These are phyloP conservation scores for Rusavskia elegans DNA, from an alignment of 495 filamentous ascomycete species.

Conservation along the genomic window DNA sequence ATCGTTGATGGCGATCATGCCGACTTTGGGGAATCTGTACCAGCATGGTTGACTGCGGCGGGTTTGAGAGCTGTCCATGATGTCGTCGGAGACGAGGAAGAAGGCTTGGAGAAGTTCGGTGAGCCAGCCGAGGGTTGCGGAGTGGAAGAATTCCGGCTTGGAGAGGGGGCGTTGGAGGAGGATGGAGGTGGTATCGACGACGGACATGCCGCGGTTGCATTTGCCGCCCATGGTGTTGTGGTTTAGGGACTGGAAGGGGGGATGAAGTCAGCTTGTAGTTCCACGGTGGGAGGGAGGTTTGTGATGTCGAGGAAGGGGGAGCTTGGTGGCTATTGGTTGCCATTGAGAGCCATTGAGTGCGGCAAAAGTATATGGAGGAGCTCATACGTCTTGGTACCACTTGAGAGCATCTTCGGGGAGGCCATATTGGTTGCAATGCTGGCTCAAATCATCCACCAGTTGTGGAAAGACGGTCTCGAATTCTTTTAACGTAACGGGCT, in stretches of 20 bases:
- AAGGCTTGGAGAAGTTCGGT: conserved; percentile 96
- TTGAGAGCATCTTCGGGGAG: conserved; percentile 67
- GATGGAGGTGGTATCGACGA: conserved; percentile 73
- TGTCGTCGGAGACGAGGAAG: conserved; percentile 97
- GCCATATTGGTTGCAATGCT: conserved; percentile 60
- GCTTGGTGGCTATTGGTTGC: too few species aligned
- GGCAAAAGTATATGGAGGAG: not conserved
- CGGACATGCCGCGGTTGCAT: conserved; percentile 97
- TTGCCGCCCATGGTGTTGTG: conserved; percentile 87
- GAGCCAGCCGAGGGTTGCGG: conserved; percentile 65
- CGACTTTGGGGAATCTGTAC: conserved; percentile 76
- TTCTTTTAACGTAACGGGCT: conserved; percentile 59
- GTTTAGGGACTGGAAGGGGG: conserved; percentile 43
- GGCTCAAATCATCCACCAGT: conserved; percentile 59
- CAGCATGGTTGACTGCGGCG: conserved; percentile 88
- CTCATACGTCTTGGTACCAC: conserved; percentile 67
- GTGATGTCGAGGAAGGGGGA: not conserved
- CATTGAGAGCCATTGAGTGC: not conserved
- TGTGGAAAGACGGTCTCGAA: conserved; percentile 82
- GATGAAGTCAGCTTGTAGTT: too few species aligned
- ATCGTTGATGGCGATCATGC: conserved; percentile 95
- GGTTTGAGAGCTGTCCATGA: conserved; percentile 92
- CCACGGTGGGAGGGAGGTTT: conserved; percentile 6
- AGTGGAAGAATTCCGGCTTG: conserved; percentile 10
- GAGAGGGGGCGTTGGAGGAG: conserved; percentile 49